A percentile compares a stretch with the other conserved stretches of the same genome.
Conservation (phyloP, 169 alveolate genomes). For the Cryptosporidium felis region DNA sequence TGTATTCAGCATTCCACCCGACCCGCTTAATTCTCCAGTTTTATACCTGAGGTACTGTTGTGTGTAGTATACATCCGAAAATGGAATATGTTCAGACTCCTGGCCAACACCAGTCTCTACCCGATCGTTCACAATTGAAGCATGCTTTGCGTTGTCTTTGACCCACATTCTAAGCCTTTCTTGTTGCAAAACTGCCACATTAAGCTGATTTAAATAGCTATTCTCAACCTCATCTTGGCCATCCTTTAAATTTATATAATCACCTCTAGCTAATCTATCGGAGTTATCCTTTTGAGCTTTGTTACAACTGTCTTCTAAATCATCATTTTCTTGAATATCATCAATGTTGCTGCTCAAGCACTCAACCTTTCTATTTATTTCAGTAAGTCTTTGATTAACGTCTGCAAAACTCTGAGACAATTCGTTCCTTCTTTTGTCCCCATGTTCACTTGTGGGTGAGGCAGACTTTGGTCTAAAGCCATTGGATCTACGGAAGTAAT, state of each 20-base stretch:
- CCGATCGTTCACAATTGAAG: constrained; percentile 3
- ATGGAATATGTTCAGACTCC: constrained; percentile 63
- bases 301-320: background rate
- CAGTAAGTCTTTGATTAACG: constrained; percentile 26
- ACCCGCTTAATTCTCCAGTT: background rate
- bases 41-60: background rate
- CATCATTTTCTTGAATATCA: constrained; percentile 31
- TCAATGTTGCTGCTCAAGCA: constrained; percentile 52
- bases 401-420: constrained; percentile 14
- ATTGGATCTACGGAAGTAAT: background rate
- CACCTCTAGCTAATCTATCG: background rate
- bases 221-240: background rate
- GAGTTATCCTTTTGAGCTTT: background rate
- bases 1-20: constrained; percentile 5
- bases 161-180: constrained; percentile 68
- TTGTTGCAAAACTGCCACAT: constrained; percentile 62
- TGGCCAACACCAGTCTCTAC: constrained; percentile 13
- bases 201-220: constrained; percentile 7
- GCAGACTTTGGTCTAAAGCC: constrained; percentile 13
- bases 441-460: background rate
- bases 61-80: constrained; percentile 53
- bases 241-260: background rate
- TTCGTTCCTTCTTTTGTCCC: background rate
- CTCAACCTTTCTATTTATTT: constrained; percentile 50
- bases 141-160: constrained; percentile 48